Percentiles rank a stretch among this genome's conserved stretches.
Evolutionary conservation across 1,139 yeast genomes (phyloP).

Genomic region (Tardiomyces depauwii): DNA sequence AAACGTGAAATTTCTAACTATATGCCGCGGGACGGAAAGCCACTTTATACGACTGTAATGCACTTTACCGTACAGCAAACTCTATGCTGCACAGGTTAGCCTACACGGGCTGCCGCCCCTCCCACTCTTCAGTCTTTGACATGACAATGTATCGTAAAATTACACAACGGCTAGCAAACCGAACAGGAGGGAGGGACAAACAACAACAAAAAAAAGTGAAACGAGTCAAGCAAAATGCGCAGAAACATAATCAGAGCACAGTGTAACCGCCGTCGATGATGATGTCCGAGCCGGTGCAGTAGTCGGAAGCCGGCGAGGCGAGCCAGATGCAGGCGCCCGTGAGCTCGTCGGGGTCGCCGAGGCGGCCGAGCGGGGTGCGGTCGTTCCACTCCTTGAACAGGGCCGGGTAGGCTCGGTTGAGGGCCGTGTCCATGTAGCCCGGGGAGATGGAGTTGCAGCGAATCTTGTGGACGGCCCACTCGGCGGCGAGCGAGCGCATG

Average conservation of each 20-base stretch:
- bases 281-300: conserved; percentile 55
- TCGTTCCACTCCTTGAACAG: conserved; percentile 43
- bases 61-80: too few relatives aligned
- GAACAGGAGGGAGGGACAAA: too few relatives aligned
- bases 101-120: too few relatives aligned
- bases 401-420: conserved; percentile 38
- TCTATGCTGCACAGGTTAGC: too few relatives aligned
- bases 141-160: too few relatives aligned
- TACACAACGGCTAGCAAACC: too few relatives aligned
- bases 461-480: conserved; percentile 45
- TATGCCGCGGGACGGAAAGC: too few relatives aligned
- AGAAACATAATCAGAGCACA: conserved; percentile 17
- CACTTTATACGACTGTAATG: too few relatives aligned
- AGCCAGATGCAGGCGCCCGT: conserved; percentile 60
- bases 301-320: conserved; percentile 51
- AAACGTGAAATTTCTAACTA: too few relatives aligned
- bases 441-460: conserved; percentile 47
- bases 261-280: conserved; percentile 63
- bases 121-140: too few relatives aligned
- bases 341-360: conserved; percentile 55
- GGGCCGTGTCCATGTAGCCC: conserved; percentile 49
- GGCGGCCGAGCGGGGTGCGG: conserved; percentile 58
- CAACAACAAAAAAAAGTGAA: too few relatives aligned
- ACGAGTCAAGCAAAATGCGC: too few relatives aligned
- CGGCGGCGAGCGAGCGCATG: conserved; percentile 44